Evolutionary conservation across 257 asterid species (phyloP).

Genomic region (Knoxia roxburghii): DNA sequence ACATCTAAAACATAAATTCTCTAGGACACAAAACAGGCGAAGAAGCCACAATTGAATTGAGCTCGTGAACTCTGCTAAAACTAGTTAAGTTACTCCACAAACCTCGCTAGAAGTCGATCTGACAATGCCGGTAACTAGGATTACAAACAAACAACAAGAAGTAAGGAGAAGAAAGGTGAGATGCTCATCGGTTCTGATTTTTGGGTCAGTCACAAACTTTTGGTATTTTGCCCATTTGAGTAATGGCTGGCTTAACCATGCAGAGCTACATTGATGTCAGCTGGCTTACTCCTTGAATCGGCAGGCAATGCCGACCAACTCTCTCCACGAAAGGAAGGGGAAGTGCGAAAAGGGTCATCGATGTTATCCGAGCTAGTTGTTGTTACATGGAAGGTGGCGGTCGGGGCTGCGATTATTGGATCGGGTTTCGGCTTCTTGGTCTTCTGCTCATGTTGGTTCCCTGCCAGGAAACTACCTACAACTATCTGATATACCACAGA

Average conservation of each 20-base stretch:
- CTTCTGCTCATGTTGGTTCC: slow-evolving; percentile 62
- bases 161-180: slow-evolving; percentile 7
- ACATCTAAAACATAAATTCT: slow-evolving; percentile 19
- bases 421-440: slow-evolving; percentile 59
- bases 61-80: slow-evolving; percentile 22
- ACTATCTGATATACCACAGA: slow-evolving; percentile 47
- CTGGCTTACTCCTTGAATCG: slow-evolving; percentile 34
- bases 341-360: slow-evolving; percentile 42
- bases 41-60: slow-evolving; percentile 2
- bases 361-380: slow-evolving; percentile 33
- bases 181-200: slow-evolving; percentile 13
- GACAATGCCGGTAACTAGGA: slow-evolving; percentile 18
- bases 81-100: slow-evolving; percentile 28
- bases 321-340: slow-evolving; percentile 65
- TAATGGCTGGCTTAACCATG: slow-evolving; percentile 28
- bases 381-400: slow-evolving; percentile 50
- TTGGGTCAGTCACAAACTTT: slow-evolving; percentile 26
- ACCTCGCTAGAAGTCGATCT: slow-evolving; percentile 19
- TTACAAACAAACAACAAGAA: slow-evolving; percentile 30
- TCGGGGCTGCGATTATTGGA: slow-evolving; percentile 24
- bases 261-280: slow-evolving; percentile 54
- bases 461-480: slow-evolving; percentile 83
- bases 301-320: slow-evolving; percentile 57
- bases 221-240: neutral
- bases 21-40: slow-evolving; percentile 18